phyloP scores from a whole-genome alignment of 139 green algal genomes.

The Desmodesmus armatus region DNA sequence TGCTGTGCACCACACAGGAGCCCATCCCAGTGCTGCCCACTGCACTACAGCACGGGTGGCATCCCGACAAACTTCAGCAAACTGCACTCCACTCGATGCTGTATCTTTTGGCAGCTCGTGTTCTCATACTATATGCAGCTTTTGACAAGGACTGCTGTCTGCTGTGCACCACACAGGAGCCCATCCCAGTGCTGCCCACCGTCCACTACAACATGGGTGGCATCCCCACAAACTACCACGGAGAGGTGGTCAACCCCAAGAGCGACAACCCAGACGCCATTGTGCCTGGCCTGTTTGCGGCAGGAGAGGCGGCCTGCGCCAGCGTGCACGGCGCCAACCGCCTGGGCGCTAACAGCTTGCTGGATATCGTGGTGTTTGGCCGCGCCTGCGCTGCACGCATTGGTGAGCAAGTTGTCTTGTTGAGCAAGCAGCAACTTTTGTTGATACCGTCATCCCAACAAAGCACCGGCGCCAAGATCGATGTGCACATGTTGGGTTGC shows the following conservation, averaged over 20 bases:
- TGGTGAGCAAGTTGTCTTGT: too few relatives aligned
- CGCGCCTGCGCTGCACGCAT: slow-evolving; percentile 92
- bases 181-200: slow-evolving; percentile 97
- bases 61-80: slow-evolving; percentile 98
- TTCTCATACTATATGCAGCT: background rate
- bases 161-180: slow-evolving; percentile 82
- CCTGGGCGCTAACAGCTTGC: slow-evolving; percentile 98
- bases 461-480: too few relatives aligned
- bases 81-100: background rate
- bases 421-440: too few relatives aligned
- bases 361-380: slow-evolving; percentile 99
- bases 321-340: slow-evolving; percentile 98
- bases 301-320: slow-evolving; percentile 93
- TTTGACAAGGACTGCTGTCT: background rate
- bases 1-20: slow-evolving; percentile 76
- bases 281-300: slow-evolving; percentile 95
- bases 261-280: slow-evolving; percentile 82
- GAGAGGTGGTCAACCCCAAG: slow-evolving; percentile 77
- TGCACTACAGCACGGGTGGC: slow-evolving; percentile 99
- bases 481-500: too few relatives aligned
- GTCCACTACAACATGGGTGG: slow-evolving; percentile 99
- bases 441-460: too few relatives aligned
- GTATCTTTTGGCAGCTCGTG: background rate
- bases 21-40: slow-evolving; percentile 97
- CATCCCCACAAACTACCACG: slow-evolving; percentile 97